phyloP scores from a whole-genome alignment of 805 yeast species.

The Candida oleophila region DNA sequence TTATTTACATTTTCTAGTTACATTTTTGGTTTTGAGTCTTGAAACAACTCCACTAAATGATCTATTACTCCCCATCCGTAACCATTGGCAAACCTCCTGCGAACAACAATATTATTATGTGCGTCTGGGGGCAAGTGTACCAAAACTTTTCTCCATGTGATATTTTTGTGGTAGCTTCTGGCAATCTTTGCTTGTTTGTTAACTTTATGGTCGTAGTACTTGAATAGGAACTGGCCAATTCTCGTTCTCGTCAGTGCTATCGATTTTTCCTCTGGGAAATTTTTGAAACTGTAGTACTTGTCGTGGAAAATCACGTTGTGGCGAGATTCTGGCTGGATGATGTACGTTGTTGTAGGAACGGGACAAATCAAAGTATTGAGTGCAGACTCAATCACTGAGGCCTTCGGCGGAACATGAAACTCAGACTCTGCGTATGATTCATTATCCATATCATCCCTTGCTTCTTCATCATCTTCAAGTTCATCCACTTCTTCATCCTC shows the following conservation, averaged over 20 bases:
- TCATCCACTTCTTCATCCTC: constrained; percentile 12
- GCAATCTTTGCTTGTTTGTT: constrained; percentile 43
- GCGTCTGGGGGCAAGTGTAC: constrained; percentile 47
- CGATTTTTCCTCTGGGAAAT: constrained; percentile 25
- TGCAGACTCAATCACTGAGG: constrained; percentile 43
- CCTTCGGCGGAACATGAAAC: constrained; percentile 45
- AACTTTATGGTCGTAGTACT: constrained; percentile 33
- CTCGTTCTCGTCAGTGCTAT: constrained; percentile 7
- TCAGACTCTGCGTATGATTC: constrained; percentile 12
- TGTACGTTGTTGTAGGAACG: constrained; percentile 31
- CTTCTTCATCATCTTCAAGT: constrained; percentile 11
- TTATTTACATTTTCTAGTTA: constrained; percentile 5
- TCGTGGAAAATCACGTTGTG: constrained; percentile 42
- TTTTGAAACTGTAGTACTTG: constrained; percentile 33
- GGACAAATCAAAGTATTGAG: constrained; percentile 40
- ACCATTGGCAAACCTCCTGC: constrained; percentile 44
- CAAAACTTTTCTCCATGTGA: constrained; percentile 45
- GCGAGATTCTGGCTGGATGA: constrained; percentile 34
- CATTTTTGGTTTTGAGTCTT: constrained; percentile 2
- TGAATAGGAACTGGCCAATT: constrained; percentile 18
- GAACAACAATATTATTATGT: constrained; percentile 43
- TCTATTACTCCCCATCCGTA: constrained; percentile 49
- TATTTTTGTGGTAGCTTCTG: constrained; percentile 35
- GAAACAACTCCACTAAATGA: constrained; percentile 21
- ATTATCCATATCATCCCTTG: constrained; percentile 7